These are phyloP conservation scores for Cryptococcus sp. DNA, from an alignment of 1,284 basidiomycete genomes.

Conservation along the genomic window DNA sequence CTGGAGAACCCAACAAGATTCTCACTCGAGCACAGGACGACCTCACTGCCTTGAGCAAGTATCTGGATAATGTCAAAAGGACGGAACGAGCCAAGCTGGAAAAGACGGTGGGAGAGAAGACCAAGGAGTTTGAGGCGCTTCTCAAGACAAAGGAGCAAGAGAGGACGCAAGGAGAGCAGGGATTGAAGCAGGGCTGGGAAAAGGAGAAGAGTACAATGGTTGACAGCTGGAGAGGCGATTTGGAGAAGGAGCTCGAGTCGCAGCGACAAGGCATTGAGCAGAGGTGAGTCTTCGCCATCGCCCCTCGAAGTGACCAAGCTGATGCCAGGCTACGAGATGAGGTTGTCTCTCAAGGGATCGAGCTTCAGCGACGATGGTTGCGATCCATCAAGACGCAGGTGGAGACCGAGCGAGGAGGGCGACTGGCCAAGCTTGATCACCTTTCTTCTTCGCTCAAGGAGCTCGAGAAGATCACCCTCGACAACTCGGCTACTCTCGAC, in stretches of 20 bases:
- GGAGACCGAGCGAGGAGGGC: constrained; percentile 92
- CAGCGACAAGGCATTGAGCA: constrained; percentile 93
- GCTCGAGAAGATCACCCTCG: constrained; percentile 81
- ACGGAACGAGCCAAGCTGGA: constrained; percentile 74
- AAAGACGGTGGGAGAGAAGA: constrained; percentile 72
- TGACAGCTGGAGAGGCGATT: constrained; percentile 74
- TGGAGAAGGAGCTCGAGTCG: constrained; percentile 76
- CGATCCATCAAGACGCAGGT: constrained; percentile 92
- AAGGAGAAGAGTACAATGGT: constrained; percentile 70
- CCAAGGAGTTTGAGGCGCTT: constrained; percentile 74
- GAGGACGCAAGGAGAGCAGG: constrained; percentile 77
- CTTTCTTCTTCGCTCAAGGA: constrained; percentile 84
- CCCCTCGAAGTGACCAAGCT: too few relatives aligned
- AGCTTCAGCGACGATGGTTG: constrained; percentile 94
- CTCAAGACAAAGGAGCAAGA: constrained; percentile 79
- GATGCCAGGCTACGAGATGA: constrained; percentile 75
- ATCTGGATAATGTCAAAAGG: constrained; percentile 74
- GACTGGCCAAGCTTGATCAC: constrained; percentile 89
- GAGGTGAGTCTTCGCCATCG: constrained; percentile 53
- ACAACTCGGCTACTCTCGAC: constrained; percentile 83
- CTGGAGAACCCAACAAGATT: constrained; percentile 59
- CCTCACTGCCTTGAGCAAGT: constrained; percentile 67
- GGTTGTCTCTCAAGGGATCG: constrained; percentile 92
- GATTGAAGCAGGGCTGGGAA: constrained; percentile 76
- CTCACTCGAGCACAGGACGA: constrained; percentile 67